A percentile compares a stretch with the other conserved stretches of the same genome.
Evolutionary conservation across 1,284 basidiomycete species (phyloP).

Genomic region (Mycena sp.): DNA sequence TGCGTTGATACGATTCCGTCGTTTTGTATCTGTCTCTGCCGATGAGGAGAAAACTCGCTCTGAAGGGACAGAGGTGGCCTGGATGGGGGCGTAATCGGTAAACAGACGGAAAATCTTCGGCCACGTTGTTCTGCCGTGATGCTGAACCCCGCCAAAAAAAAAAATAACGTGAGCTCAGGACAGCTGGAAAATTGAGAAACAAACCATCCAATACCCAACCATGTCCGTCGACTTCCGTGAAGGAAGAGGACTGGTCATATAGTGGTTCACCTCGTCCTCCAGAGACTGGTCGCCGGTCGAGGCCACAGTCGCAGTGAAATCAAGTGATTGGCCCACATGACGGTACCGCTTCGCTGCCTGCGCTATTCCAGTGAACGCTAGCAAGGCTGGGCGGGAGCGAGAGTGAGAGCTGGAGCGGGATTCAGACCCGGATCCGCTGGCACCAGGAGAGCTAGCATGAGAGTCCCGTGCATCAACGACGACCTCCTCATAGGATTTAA

Average conservation of each 20-base stretch:
- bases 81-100: too few species aligned
- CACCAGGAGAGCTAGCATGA: neutral
- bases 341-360: neutral
- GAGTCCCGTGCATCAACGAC: neutral
- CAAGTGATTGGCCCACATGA: neutral
- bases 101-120: neutral
- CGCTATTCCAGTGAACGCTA: neutral
- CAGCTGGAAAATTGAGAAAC: neutral
- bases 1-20: too few species aligned
- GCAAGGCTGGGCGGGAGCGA: neutral
- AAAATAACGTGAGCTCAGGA: neutral
- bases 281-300: neutral
- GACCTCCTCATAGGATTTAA: conserved; percentile 2
- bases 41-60: too few species aligned
- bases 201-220: neutral
- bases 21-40: too few species aligned
- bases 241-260: neutral
- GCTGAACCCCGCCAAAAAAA: too few species aligned
- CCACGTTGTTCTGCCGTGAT: neutral
- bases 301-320: neutral
- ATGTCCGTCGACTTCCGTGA: neutral
- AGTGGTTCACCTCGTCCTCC: neutral
- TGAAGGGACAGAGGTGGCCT: too few species aligned
- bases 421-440: neutral
- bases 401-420: neutral